Percentiles rank a stretch among this genome's conserved stretches.
phyloP scores from a whole-genome alignment of 495 filamentous ascomycete species.

The Penicillium roqueforti region DNA sequence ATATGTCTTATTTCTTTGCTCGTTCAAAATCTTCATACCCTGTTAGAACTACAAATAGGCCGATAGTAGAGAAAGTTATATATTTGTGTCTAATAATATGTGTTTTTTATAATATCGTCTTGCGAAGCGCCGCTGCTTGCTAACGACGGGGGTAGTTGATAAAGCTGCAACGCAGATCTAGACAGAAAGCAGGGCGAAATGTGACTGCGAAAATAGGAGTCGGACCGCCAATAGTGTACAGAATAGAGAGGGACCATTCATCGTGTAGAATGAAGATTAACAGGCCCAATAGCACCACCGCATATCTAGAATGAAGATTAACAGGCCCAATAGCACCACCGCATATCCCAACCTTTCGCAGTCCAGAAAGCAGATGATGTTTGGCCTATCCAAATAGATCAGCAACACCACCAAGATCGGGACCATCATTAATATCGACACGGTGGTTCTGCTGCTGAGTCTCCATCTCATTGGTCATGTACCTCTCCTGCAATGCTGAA shows the following conservation, averaged over 20 bases:
- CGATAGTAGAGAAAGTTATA: neutral
- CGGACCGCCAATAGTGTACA: neutral
- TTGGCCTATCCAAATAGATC: conserved; percentile 58
- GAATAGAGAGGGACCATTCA: neutral
- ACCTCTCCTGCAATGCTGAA: conserved; percentile 53
- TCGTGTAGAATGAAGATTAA: neutral
- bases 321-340: neutral
- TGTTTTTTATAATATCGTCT: conserved; percentile 3
- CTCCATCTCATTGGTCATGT: conserved; percentile 50
- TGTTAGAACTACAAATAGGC: neutral
- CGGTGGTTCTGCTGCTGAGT: conserved; percentile 39
- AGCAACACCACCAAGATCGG: conserved; percentile 60
- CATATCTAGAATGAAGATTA: neutral
- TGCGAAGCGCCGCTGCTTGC: conserved; percentile 3
- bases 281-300: neutral
- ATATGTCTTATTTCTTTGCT: conserved; percentile 21
- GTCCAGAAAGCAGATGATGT: neutral
- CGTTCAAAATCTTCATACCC: neutral
- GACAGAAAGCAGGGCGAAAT: neutral
- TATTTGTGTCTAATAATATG: neutral
- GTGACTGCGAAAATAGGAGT: neutral
- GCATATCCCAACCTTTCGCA: neutral
- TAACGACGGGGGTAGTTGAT: conserved; percentile 19
- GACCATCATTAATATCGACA: conserved; percentile 53
- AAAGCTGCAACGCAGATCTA: conserved; percentile 9